These are phyloP conservation scores for Aspergillus homomorphus DNA, from an alignment of 495 filamentous ascomycete species.

Conservation along the genomic window DNA sequence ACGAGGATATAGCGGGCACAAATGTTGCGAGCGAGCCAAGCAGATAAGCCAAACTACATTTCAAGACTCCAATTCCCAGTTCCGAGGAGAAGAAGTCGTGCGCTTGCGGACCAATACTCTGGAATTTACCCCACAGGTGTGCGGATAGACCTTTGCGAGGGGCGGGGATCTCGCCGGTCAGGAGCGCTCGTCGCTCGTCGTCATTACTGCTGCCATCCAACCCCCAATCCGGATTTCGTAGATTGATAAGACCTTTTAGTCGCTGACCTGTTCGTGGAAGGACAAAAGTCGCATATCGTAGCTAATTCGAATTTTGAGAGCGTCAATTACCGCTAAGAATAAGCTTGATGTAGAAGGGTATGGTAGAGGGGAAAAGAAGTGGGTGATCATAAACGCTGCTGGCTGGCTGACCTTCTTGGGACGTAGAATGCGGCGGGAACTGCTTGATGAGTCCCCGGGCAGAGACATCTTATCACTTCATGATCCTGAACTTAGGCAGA, in stretches of 20 bases:
- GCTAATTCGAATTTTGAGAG: conserved; percentile 24
- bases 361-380: conserved; percentile 6
- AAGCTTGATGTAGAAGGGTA: neutral
- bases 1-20: conserved; percentile 63
- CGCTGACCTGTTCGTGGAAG: conserved; percentile 52
- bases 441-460: conserved; percentile 33
- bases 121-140: conserved; percentile 11
- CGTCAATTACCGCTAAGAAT: neutral
- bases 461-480: conserved; percentile 28
- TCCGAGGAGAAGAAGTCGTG: conserved; percentile 49
- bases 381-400: neutral
- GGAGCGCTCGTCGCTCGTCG: conserved; percentile 40
- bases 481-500: conserved; percentile 9
- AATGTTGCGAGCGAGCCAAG: conserved; percentile 87
- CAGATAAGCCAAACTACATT: conserved; percentile 91
- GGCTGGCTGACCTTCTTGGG: conserved; percentile 28
- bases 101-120: conserved; percentile 17
- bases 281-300: conserved; percentile 54
- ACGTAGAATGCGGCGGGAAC: conserved; percentile 40
- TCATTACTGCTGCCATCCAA: conserved; percentile 18
- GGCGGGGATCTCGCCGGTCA: conserved; percentile 29
- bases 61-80: conserved; percentile 73
- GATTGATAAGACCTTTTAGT: conserved; percentile 47
- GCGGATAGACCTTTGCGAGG: conserved; percentile 18
- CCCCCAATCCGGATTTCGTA: conserved; percentile 31